Evolutionary conservation across 148 eudicot genomes (phyloP), one percentile per base, ranked within the genome.

Genomic region (Rhododendron henanense): DNA sequence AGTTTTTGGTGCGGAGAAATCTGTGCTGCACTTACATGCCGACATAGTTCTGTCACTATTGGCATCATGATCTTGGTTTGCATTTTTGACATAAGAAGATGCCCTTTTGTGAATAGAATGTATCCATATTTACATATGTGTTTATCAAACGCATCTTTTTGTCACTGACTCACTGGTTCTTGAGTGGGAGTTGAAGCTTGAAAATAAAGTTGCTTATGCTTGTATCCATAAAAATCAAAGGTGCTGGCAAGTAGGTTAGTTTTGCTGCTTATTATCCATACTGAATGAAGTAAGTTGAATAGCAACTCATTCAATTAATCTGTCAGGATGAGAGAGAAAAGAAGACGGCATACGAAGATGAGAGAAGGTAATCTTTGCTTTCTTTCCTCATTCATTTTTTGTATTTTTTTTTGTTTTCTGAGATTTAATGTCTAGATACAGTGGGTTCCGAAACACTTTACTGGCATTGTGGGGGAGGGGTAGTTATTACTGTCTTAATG

Each of bases 291-390:
- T 18, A 41, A 50, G 63, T 69, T 8, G 48, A 65, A 31, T 44
- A 76, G 53, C 57, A 45, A 69, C 85, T 86, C 45, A 83, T 65
- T n/a, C 65, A 39, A 76, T 85, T 50, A 51, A 79, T 86, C 86
- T 87, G 61, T 77, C 96, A 97, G 99, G 99, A 95, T 87, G 96
- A 93, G 87, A 94, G 85, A 86, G 91, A 91, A 89, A 90, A 90
- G 86, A 92, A 94, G 83, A 94, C 90, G 91, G 92, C 91, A 21
- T 77, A 45, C 67, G 98, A 93, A 87, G 98, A 94, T 83, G 96
- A 93, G 81, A 89, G 94, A 90, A 94, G 97, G 99, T 94, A 65
- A 88, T 71, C 14, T 33, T 78, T 3, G 51, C 28, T 37, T 80
- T 19, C 7, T 75, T 47, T 86, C 10, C 35, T 1, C 76, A 65